Conservation (phyloP, 2,329 filamentous ascomycete species). For the Microdochium nivale region DNA sequence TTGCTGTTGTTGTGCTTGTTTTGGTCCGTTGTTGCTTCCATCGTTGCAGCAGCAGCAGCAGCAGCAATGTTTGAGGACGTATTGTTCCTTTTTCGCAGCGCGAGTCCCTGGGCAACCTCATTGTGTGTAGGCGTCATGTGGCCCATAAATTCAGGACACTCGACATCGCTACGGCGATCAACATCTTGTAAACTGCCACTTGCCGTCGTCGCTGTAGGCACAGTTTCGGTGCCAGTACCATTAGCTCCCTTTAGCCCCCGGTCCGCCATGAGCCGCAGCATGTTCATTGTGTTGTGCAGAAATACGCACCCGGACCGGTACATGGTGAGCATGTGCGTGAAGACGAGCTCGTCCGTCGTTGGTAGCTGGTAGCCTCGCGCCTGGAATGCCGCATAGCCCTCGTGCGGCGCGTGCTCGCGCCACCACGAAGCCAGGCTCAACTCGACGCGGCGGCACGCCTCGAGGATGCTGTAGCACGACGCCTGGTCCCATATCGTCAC, state of each 20-base stretch:
- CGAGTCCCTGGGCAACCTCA: neutral
- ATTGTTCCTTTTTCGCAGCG: neutral
- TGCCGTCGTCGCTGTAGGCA: too few relatives aligned
- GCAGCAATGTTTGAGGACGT: neutral
- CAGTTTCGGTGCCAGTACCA: too few relatives aligned
- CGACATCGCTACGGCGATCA: neutral
- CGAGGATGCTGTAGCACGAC: neutral
- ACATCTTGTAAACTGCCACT: neutral
- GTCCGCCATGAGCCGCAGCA: slow-evolving; percentile 4
- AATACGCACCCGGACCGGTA: slow-evolving; percentile 7
- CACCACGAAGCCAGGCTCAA: slow-evolving; percentile 5
- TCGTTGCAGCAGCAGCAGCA: neutral
- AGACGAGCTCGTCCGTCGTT: slow-evolving; percentile 5
- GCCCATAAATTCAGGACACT: neutral
- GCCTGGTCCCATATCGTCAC: neutral
- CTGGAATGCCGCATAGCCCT: slow-evolving; percentile 2
- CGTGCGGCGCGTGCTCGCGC: slow-evolving; percentile 1
- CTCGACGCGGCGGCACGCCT: slow-evolving; percentile 8
- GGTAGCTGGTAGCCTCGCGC: slow-evolving; percentile 2
- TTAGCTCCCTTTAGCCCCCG: neutral
- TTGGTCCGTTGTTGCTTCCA: neutral
- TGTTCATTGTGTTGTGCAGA: slow-evolving; percentile 3
- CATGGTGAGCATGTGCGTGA: slow-evolving; percentile 4
- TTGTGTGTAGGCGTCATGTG: neutral
- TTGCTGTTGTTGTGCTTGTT: neutral